Evolutionary conservation across 129 eudicot species (phyloP).

Genomic region (Flaveria ramosissima): DNA sequence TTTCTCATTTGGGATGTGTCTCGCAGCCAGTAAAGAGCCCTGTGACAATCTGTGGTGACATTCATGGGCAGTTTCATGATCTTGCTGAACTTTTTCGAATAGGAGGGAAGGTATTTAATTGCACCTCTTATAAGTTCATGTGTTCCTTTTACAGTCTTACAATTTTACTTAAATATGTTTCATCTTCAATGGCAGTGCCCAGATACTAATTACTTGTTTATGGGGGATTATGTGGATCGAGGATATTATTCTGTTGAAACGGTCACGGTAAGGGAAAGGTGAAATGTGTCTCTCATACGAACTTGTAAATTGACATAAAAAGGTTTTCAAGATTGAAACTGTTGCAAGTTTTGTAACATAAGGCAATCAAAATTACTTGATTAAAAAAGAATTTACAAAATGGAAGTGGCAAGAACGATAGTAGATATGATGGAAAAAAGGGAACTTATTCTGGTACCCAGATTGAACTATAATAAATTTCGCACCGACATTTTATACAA

Average conservation of each 20-base stretch:
- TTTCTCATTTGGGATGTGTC: not conserved
- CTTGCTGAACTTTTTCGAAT: constrained; percentile 80
- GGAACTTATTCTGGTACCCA: not conserved
- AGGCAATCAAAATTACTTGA: not conserved
- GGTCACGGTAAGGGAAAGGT: constrained; percentile 57
- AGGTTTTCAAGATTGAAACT: no score
- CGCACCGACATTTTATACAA: not conserved
- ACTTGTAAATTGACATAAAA: not conserved
- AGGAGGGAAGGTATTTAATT: constrained; percentile 63
- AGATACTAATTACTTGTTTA: constrained; percentile 81
- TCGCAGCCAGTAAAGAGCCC: constrained; percentile 86
- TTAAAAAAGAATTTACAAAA: not conserved
- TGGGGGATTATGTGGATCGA: constrained; percentile 95
- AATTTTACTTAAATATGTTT: not conserved
- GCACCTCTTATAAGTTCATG: not conserved
- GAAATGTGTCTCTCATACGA: not conserved
- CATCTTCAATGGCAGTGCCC: constrained; percentile 50
- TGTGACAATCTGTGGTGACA: constrained; percentile 78
- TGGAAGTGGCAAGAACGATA: not conserved
- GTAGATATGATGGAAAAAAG: not conserved
- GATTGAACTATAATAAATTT: not conserved
- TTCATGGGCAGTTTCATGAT: constrained; percentile 86
- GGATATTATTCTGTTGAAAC: constrained; percentile 83
- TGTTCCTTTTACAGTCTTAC: not conserved
- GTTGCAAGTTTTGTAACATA: not conserved